Conservation (phyloP, 441 rosid genomes). For the Isatis lusitanica region DNA sequence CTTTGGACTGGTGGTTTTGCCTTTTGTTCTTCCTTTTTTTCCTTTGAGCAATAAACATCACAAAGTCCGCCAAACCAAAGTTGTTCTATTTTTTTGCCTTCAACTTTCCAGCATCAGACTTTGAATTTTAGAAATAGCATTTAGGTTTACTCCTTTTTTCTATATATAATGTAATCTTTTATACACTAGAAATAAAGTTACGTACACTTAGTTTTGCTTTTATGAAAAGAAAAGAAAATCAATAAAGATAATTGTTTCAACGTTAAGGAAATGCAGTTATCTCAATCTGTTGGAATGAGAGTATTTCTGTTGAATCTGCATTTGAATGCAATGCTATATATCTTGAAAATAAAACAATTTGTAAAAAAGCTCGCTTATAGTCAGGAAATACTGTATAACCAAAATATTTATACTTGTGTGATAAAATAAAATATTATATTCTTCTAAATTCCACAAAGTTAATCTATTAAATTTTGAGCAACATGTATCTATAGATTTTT, state of each 20-base stretch:
- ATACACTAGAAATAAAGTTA: constrained; percentile 26
- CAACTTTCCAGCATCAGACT: constrained; percentile 40
- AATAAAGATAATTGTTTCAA: constrained; percentile 19
- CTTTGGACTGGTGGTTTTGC: constrained; percentile 36
- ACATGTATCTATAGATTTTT: not conserved
- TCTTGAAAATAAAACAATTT: not conserved
- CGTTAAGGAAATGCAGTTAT: constrained; percentile 17
- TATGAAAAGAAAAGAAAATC: not conserved
- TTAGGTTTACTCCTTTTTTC: constrained; percentile 21
- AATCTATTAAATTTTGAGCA: not conserved
- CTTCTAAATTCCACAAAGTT: not conserved
- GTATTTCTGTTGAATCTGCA: not conserved
- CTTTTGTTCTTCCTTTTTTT: constrained; percentile 18
- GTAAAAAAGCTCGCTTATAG: not conserved
- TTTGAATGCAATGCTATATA: not conserved
- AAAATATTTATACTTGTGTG: not conserved
- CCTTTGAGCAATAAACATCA: constrained; percentile 31
- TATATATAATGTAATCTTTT: constrained; percentile 13
- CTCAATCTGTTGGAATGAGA: not conserved
- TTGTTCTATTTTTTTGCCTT: constrained; percentile 27
- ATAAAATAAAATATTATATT: not conserved
- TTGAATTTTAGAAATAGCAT: constrained; percentile 35
- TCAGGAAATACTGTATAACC: not conserved
- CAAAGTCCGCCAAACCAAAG: constrained; percentile 34
- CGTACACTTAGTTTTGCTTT: not conserved